Conservation (phyloP, 148 eudicot species). For the Fagopyrum esculentum region DNA sequence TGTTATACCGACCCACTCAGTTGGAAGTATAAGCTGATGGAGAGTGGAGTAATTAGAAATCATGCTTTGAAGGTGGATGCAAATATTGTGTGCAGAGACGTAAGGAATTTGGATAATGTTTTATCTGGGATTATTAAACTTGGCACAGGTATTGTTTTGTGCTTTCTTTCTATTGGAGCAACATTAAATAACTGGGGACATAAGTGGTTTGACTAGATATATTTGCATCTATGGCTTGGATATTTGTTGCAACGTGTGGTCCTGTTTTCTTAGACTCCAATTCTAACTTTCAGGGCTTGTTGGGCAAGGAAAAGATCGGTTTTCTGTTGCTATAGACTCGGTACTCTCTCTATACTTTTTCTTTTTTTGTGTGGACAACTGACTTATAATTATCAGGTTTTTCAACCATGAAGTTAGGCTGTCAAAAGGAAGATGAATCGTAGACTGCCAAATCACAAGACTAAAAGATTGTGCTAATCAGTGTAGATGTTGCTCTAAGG, state of each 20-base stretch:
- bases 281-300: conserved; percentile 39
- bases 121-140: conserved; percentile 38
- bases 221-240: not conserved
- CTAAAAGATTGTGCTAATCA: not conserved
- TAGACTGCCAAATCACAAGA: not conserved
- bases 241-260: not conserved
- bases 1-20: conserved; percentile 83
- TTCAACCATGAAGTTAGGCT: not conserved
- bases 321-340: conserved; percentile 78
- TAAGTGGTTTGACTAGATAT: not conserved
- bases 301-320: conserved; percentile 55
- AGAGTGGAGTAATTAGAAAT: conserved; percentile 35
- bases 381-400: not conserved
- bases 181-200: not conserved
- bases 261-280: conserved; percentile 3
- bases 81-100: conserved; percentile 41
- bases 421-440: not conserved
- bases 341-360: conserved; percentile 30
- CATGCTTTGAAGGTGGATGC: conserved; percentile 19
- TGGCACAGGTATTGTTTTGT: conserved; percentile 53
- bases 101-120: conserved; percentile 45
- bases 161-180: not conserved
- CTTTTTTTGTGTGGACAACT: not conserved
- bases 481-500: not conserved
- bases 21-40: conserved; percentile 62